Evolutionary conservation across 2,329 filamentous ascomycete genomes (phyloP).

Genomic region (Aspergillus sp.): DNA sequence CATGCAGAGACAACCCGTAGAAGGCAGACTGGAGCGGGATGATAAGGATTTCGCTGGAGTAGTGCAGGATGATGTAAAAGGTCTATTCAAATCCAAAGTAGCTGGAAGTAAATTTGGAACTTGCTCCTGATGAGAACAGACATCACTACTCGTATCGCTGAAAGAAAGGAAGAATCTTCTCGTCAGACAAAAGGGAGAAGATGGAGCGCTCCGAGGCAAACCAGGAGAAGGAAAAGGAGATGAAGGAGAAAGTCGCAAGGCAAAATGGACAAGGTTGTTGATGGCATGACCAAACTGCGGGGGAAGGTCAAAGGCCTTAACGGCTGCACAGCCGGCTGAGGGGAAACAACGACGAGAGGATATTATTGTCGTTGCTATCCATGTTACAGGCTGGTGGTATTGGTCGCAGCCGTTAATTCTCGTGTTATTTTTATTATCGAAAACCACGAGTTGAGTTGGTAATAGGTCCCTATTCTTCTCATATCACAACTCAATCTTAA

Average conservation of each 20-base stretch:
- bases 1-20: background rate
- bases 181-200: slow-evolving; percentile 4
- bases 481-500: background rate
- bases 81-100: slow-evolving; percentile 4
- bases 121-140: slow-evolving; percentile 2
- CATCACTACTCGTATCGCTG: slow-evolving; percentile 10
- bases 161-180: slow-evolving; percentile 1
- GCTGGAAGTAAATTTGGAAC: slow-evolving; percentile 1
- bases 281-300: slow-evolving; percentile 16
- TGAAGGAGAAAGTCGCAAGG: background rate
- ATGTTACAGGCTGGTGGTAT: no score
- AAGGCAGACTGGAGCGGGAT: background rate
- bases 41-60: background rate
- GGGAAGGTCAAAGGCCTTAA: slow-evolving; percentile 10
- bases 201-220: background rate
- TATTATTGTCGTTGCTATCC: background rate
- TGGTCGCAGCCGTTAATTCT: background rate
- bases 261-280: slow-evolving; percentile 3
- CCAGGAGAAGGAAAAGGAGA: slow-evolving; percentile 1
- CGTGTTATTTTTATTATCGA: background rate
- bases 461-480: background rate
- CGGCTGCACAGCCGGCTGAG: slow-evolving; percentile 7
- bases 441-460: background rate
- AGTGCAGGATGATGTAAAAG: background rate
- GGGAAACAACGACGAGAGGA: background rate